phyloP scores from a whole-genome alignment of 2,329 filamentous ascomycete genomes.

The Penicillium thymicola region DNA sequence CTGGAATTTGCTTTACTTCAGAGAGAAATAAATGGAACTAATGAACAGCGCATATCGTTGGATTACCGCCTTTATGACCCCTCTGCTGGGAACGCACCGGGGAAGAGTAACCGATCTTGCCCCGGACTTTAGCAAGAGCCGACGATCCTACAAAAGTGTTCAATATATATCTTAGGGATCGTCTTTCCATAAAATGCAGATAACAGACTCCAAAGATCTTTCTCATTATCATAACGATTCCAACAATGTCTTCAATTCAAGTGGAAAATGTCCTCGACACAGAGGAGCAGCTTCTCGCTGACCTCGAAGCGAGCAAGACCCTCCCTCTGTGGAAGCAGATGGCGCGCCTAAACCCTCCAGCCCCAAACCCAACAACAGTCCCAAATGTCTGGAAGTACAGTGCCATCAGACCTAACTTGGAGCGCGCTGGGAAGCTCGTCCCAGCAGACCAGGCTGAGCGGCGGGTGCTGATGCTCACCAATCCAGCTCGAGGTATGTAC shows the following conservation, averaged over 20 bases:
- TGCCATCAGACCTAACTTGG: constrained; percentile 33
- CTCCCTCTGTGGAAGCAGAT: constrained; percentile 51
- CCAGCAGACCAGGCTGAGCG: constrained; percentile 40
- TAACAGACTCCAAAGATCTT: not conserved
- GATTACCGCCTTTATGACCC: not conserved
- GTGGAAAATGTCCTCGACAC: constrained; percentile 9
- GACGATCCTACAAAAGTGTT: not conserved
- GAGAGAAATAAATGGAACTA: not conserved
- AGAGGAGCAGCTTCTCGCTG: constrained; percentile 18
- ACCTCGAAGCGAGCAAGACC: constrained; percentile 23
- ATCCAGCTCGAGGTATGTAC: constrained; percentile 33
- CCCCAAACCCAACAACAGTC: constrained; percentile 44
- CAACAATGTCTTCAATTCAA: not conserved
- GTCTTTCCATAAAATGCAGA: not conserved
- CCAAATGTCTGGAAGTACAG: constrained; percentile 42
- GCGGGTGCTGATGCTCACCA: constrained; percentile 43
- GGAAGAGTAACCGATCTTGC: not conserved
- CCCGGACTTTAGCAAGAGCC: not conserved
- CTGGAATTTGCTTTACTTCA: not conserved
- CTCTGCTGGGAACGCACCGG: not conserved
- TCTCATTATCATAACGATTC: not conserved
- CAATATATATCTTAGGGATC: not conserved
- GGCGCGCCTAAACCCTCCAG: constrained; percentile 46
- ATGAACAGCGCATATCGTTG: not conserved
- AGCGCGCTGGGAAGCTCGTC: constrained; percentile 37